Percentiles rank a stretch among this genome's conserved stretches.
Evolutionary conservation across 2,329 filamentous ascomycete genomes (phyloP).

Genomic region (Xylaria sp.): DNA sequence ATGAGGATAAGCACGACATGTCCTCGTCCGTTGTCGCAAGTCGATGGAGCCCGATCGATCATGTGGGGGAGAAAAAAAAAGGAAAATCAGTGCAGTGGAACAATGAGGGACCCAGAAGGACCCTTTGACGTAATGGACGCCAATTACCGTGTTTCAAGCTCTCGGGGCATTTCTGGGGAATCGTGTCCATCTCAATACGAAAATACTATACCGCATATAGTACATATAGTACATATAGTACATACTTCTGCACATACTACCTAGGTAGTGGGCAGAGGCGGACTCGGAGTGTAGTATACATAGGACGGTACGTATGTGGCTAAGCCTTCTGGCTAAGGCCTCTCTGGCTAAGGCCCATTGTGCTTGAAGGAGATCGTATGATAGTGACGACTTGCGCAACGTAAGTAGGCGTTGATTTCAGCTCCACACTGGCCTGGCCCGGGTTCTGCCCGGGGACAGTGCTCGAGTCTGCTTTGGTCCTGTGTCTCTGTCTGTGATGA

Average conservation of each 20-base stretch:
- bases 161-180: constrained; percentile 22
- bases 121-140: constrained; percentile 23
- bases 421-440: constrained; percentile 23
- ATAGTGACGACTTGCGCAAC: constrained; percentile 27
- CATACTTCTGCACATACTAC: neutral
- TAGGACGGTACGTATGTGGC: neutral
- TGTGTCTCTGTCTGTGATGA: too few species aligned
- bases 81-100: constrained; percentile 11
- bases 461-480: constrained; percentile 3
- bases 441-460: too few species aligned
- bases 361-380: constrained; percentile 15
- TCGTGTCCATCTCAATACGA: constrained; percentile 4
- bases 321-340: too few species aligned
- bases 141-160: constrained; percentile 17
- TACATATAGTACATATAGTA: neutral
- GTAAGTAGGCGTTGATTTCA: constrained; percentile 10
- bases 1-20: constrained; percentile 22
- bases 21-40: constrained; percentile 17
- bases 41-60: constrained; percentile 11
- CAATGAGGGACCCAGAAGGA: constrained; percentile 10
- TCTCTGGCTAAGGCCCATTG: constrained; percentile 2
- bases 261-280: neutral
- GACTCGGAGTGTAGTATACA: neutral
- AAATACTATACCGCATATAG: neutral
- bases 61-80: constrained; percentile 20